These are phyloP conservation scores for Globisporangium polare DNA, from an alignment of 352 stramenopile species.

Conservation along the genomic window DNA sequence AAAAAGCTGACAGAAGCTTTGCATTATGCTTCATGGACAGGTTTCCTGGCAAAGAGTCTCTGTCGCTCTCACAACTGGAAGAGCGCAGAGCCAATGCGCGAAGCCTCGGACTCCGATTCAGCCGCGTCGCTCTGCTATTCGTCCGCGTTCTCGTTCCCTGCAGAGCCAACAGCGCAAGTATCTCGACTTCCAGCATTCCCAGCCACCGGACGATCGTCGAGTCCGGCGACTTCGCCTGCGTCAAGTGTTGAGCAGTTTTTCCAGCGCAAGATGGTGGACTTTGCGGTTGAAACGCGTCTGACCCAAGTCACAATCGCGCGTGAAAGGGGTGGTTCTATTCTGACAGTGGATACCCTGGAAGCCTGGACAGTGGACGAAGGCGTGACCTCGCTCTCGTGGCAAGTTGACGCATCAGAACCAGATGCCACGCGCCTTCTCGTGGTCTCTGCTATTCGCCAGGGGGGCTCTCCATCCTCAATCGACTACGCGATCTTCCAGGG, in stretches of 20 bases:
- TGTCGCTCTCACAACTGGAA: conserved; percentile 29
- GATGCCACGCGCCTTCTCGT: neutral
- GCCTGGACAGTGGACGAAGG: conserved; percentile 1
- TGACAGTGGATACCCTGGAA: conserved; percentile 9
- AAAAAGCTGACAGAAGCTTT: neutral
- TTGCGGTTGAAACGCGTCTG: neutral
- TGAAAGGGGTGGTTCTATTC: neutral
- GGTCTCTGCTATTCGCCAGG: neutral
- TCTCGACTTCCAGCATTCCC: conserved; percentile 2
- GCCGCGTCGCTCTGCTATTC: conserved; percentile 25
- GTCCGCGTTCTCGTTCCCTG: conserved; percentile 30
- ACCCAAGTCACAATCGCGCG: conserved; percentile 10
- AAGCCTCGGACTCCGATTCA: neutral
- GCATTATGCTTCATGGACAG: conserved; percentile 12
- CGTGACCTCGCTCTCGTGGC: neutral
- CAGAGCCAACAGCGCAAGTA: neutral
- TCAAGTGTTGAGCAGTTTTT: conserved; percentile 6
- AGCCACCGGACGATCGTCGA: neutral
- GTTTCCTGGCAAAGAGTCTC: conserved; percentile 39
- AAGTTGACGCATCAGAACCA: neutral
- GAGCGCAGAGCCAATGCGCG: conserved; percentile 3
- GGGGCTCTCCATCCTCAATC: neutral
- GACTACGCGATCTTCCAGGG: conserved; percentile 1
- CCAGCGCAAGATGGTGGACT: neutral
- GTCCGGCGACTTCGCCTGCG: too few relatives aligned